Evolutionary conservation across 352 stramenopile species (phyloP).

Genomic region (Globisporangium uncinulatum): DNA sequence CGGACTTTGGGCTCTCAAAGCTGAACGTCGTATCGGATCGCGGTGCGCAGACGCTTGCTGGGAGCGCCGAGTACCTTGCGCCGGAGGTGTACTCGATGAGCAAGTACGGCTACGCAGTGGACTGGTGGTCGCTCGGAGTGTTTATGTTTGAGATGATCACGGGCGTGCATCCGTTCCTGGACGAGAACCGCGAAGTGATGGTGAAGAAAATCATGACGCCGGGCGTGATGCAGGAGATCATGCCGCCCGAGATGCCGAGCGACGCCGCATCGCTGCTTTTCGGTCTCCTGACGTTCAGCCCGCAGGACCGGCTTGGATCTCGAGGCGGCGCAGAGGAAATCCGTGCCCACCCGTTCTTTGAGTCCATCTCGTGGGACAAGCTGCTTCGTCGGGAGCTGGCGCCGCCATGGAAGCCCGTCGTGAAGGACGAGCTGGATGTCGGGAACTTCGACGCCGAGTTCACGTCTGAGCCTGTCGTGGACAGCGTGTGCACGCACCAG

Average conservation of each 20-base stretch:
- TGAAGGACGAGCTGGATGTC: constrained; percentile 69
- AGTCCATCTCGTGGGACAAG: constrained; percentile 71
- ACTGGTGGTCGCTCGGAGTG: constrained; percentile 87
- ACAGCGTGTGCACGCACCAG: constrained; percentile 68
- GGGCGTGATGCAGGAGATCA: constrained; percentile 50
- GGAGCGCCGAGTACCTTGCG: constrained; percentile 81
- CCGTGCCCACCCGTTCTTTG: constrained; percentile 80
- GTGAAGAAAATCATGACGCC: constrained; percentile 81
- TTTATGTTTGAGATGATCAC: constrained; percentile 88
- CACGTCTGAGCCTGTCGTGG: constrained; percentile 66
- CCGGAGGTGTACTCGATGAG: constrained; percentile 70
- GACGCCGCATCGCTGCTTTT: constrained; percentile 69
- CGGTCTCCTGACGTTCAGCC: constrained; percentile 80
- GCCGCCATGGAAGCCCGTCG: constrained; percentile 60
- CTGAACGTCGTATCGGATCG: no score
- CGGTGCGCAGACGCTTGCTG: constrained; percentile 77
- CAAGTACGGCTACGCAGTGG: constrained; percentile 81
- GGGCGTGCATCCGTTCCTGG: constrained; percentile 77
- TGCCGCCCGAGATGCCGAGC: constrained; percentile 54
- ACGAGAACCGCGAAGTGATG: constrained; percentile 82
- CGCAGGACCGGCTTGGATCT: constrained; percentile 54
- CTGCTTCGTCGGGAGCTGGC: constrained; percentile 58
- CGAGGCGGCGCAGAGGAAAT: constrained; percentile 66
- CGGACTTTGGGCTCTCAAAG: constrained; percentile 86
- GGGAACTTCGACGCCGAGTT: constrained; percentile 78